Base-by-base conservation (phyloP, 2,329 filamentous ascomycete species). In the Cadophora sp. region DNA sequence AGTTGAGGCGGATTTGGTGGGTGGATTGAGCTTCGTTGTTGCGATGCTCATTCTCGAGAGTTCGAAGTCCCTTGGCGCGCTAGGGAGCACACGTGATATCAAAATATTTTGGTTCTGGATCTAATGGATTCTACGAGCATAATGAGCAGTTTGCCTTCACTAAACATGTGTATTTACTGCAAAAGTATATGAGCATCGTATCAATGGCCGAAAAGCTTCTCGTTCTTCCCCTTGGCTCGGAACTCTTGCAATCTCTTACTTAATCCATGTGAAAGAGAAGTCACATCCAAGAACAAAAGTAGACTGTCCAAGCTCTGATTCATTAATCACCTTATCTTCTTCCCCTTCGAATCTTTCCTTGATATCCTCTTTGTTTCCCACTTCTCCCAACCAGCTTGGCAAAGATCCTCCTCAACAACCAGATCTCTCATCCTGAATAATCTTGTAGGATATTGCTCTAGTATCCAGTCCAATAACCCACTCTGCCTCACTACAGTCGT, bases 351-450 rank as follows among this genome's bases (percentile, higher is more conserved):
- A 62, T 80, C 48, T 75, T 77, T 71, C 78, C 81, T 34, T 74
- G 77, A 75, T 64, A 73, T 69, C 19, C 74, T 77, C 29, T 79
- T 79, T 48, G 75, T 75, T 73, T 95, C 90, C 93, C 94, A 98
- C 78, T 92, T 91, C 80, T 94, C 92, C 95, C 95, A 99, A 1
- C 96, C 96, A 51, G 94, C 91, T 81, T 97, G 93, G 40, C 91
- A 91, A 74, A 97, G 81, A 80, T 98, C 95, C 80, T 98, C 95
- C 78, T 91, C 91, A 7, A 97, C 85, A 14, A 97, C 89, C 70
- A 99, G 81, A 79, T 99, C 96, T 68, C 96, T 85, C 59, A 97
- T 82, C 68, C 95, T 86, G 59, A 96, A 81, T 72, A 89, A 85
- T 76, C 87, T 86, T 3, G 88, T 86, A 4, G 91, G 74, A 31